Conservation (phyloP, 2,329 filamentous ascomycete genomes). For the Fusarium fujikuroi region DNA sequence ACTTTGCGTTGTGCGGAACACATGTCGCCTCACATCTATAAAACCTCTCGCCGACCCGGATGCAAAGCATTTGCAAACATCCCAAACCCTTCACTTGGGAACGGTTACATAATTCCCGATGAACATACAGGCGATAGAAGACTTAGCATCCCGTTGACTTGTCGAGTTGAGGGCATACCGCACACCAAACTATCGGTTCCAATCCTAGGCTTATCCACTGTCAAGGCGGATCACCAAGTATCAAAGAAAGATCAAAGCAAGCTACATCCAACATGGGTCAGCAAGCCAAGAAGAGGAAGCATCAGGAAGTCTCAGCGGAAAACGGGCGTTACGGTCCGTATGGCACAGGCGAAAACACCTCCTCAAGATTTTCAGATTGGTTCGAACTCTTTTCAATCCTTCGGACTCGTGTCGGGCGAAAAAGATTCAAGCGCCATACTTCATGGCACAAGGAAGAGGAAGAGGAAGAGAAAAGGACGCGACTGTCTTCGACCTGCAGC, state of each 20-base stretch:
- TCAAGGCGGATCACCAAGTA: neutral
- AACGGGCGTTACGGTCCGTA: neutral
- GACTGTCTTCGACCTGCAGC: neutral
- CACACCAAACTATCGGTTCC: constrained; percentile 24
- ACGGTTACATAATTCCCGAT: neutral
- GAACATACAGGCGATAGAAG: neutral
- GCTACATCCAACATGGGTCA: constrained; percentile 16
- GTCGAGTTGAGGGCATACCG: neutral
- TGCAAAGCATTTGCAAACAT: neutral
- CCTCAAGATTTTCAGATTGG: neutral
- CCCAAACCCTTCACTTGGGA: neutral
- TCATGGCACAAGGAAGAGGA: neutral
- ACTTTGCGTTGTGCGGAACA: neutral
- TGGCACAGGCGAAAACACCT: neutral
- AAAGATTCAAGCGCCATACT: neutral
- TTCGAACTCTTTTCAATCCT: neutral
- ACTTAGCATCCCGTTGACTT: constrained; percentile 19
- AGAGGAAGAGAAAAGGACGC: neutral
- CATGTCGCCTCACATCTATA: constrained; percentile 3
- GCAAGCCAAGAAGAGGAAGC: neutral
- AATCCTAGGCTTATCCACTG: neutral
- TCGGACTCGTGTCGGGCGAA: neutral
- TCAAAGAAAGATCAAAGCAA: constrained; percentile 1
- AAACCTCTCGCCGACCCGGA: neutral
- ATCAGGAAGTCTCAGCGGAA: neutral